phyloP scores from a whole-genome alignment of 305 asterid genomes.

The Fraxinus greggii region DNA sequence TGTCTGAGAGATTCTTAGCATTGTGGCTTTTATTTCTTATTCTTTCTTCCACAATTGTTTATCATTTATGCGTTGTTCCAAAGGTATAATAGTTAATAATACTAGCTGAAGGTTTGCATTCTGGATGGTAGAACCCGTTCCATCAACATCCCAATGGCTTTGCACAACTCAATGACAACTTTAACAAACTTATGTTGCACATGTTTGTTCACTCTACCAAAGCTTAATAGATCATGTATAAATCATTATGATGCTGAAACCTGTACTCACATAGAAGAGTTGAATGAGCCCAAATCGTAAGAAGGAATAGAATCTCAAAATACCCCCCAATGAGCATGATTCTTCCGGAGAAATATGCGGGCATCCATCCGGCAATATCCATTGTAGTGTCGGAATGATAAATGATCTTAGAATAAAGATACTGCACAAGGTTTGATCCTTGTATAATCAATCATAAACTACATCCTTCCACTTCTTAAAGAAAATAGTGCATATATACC shows the following conservation, averaged over 20 bases:
- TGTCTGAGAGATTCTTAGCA: neutral
- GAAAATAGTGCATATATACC: neutral
- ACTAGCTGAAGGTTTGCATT: neutral
- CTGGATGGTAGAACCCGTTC: neutral
- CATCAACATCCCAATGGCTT: neutral
- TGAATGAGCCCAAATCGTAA: constrained; percentile 68
- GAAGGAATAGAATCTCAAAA: constrained; percentile 64
- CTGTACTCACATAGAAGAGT: constrained; percentile 74
- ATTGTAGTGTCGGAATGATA: constrained; percentile 61
- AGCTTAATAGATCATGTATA: constrained; percentile 12
- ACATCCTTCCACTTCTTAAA: neutral
- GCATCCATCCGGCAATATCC: constrained; percentile 76
- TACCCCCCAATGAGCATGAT: constrained; percentile 45
- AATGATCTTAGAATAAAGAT: constrained; percentile 66
- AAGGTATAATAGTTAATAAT: neutral
- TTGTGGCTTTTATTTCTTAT: neutral
- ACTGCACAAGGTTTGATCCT: constrained; percentile 51
- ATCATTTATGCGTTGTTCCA: neutral
- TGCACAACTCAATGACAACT: neutral
- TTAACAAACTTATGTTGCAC: neutral
- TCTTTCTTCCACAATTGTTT: neutral
- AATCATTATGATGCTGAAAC: constrained; percentile 8
- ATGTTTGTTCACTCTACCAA: neutral
- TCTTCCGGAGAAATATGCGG: constrained; percentile 36
- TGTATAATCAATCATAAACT: constrained; percentile 4